phyloP scores from a whole-genome alignment of 1,139 yeast species.

The Petasospora rhodanensis region DNA sequence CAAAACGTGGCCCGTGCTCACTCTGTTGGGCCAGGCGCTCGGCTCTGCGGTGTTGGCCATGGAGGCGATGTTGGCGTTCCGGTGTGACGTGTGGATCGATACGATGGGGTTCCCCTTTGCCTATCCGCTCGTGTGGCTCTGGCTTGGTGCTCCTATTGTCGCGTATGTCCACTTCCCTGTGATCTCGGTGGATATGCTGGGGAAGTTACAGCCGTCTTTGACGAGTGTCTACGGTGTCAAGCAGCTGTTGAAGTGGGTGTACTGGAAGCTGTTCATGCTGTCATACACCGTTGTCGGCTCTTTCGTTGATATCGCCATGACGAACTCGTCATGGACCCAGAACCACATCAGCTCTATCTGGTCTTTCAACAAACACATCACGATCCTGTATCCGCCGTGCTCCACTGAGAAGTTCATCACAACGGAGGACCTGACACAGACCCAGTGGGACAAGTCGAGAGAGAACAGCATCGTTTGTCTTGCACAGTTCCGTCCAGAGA shows the following conservation, averaged over 20 bases:
- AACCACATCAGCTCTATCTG: constrained; percentile 66
- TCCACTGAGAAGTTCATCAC: constrained; percentile 51
- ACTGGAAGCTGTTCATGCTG: constrained; percentile 65
- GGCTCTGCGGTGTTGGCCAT: constrained; percentile 68
- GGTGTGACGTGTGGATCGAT: constrained; percentile 89
- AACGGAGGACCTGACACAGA: constrained; percentile 7
- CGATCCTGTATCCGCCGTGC: constrained; percentile 81
- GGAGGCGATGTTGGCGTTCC: constrained; percentile 62
- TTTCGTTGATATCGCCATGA: constrained; percentile 59
- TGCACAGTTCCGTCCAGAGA: constrained; percentile 96
- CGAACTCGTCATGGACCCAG: constrained; percentile 91
- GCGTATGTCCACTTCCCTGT: constrained; percentile 94
- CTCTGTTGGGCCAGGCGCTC: constrained; percentile 81
- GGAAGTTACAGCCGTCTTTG: constrained; percentile 42
- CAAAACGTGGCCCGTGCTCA: constrained; percentile 69
- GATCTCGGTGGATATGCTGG: constrained; percentile 81
- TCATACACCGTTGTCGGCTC: constrained; percentile 66
- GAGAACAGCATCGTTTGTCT: constrained; percentile 62
- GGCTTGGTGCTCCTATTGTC: constrained; percentile 66
- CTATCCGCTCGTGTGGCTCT: constrained; percentile 55
- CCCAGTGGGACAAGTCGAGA: constrained; percentile 34
- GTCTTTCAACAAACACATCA: constrained; percentile 37
- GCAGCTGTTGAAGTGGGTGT: constrained; percentile 45
- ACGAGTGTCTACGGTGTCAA: constrained; percentile 20
- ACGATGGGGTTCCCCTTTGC: constrained; percentile 92